Base-by-base conservation (phyloP, 495 filamentous ascomycete species). In the Evernia prunastri region DNA sequence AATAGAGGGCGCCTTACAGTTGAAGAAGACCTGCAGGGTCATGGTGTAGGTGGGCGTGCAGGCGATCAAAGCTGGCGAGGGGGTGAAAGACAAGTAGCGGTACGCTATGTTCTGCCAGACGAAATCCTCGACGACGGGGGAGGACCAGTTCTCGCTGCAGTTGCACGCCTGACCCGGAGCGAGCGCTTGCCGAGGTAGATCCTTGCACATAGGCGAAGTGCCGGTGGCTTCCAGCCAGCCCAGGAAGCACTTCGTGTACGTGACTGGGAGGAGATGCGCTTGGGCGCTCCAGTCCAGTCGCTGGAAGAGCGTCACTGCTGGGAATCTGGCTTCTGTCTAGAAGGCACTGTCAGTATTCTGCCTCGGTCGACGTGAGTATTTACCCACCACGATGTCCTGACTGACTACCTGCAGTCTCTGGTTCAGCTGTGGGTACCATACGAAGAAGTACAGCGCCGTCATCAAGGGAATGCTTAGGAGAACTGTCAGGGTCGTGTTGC, bases 21-120 rank as follows among this genome's bases (percentile, higher is more conserved):
- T 25, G 23, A 49, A 49, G 11, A 49, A 49, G 45, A 49, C 45
- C 23, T 49, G 45, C 10, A 49, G 8, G 6, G 45, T 49, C 45
- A 49, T 49, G 23, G 25, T 49, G n/a, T 49, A 49, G 45, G 45
- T 49, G 10, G 45, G 45, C 10, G 5, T 23, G 45, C 45, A 25
- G 20, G 45, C 4, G 10, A 63, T 27, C 4, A 63, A 31, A 25
- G 61, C 49, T 9, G 33, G 20, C 11, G 47, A 37, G 20, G 61
- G 61, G 27, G 15, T 35, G 47, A 49, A 63, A 31, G 61, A 63
- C 3, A 63, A 29, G 47, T 63, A 57, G 11, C 61, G 61, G 51
- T 63, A 63, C 35, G 23, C 56, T 33, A 37, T 63, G 49, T 63
- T 63, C 29, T 63, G 61, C 61, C 61, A 63, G 29, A 13, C 23